Base-by-base conservation (phyloP, 2,329 filamentous ascomycete genomes). In the Pseudocercospora pini-densiflorae region DNA sequence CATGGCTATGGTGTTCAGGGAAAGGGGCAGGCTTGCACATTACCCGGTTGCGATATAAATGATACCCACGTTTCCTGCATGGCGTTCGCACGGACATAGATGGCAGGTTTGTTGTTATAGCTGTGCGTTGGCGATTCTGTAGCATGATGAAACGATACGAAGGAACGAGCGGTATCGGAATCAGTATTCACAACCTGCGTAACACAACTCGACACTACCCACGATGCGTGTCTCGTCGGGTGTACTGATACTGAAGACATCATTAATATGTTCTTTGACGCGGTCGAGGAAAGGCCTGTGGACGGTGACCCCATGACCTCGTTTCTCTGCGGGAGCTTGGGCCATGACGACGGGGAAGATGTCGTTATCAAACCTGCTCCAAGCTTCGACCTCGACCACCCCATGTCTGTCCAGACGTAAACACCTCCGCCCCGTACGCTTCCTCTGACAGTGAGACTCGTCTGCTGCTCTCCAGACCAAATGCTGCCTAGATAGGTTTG, bases 21-120 rank as follows among this genome's bases (percentile, higher is more conserved):
- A 31, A 47, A 45, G 58, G 57, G 45, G 29, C 49, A 24, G 23
- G 59, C 59, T 49, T 57, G 58, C 14, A 7, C 29, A 31, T 23
- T 55, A 1, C 8, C 27, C 24, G 55, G 55, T 19, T 33, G 24
- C 12, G 55, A 43, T 43, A 43, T 27, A 58, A 21, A 61, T 59
- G 64, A 66, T 66, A 66, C 64, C 64, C 64, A 61, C 45, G 59
- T 51, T 61, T 61, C 29, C 40, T 61, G 59, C 43, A 51, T 8
- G 43, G 59, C 59, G 59, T 61, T 61, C 19, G 59, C 59, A 29
- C 10, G 27, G 59, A 19, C 12, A 24, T 45, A 59, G 40, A 61
- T 40, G 36, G 55, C 55, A 10, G 29, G 21, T 43, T 33, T 36
- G 36, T 43, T 58, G 19, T 24, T 3, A 23, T 31, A 40, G 55